A percentile compares a stretch with the other conserved stretches of the same genome.
These are phyloP conservation scores for Fusarium vanettenii DNA, from an alignment of 2,329 filamentous ascomycete genomes.

Conservation along the genomic window DNA sequence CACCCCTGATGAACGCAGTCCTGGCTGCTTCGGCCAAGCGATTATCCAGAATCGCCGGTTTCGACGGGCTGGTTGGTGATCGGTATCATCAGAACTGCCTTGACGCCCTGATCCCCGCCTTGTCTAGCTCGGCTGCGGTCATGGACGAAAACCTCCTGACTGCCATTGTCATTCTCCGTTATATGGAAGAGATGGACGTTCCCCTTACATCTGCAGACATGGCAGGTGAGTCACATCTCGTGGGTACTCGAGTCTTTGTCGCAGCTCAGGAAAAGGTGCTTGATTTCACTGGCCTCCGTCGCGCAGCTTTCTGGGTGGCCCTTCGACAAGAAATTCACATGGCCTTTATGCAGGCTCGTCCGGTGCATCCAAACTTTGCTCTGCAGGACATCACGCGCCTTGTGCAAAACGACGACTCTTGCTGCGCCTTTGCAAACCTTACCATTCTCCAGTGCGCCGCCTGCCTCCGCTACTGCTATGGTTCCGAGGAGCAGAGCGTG, in stretches of 20 bases:
- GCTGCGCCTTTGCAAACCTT: constrained; percentile 42
- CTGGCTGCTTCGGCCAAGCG: constrained; percentile 44
- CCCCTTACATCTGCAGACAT: constrained; percentile 27
- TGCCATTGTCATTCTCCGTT: constrained; percentile 46
- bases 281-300: constrained; percentile 43
- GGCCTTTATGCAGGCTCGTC: constrained; percentile 45
- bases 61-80: constrained; percentile 40
- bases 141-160: constrained; percentile 47
- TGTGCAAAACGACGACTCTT: constrained; percentile 38
- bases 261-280: constrained; percentile 43
- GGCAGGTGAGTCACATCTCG: constrained; percentile 41
- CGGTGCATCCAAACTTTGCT: constrained; percentile 43
- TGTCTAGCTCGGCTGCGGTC: constrained; percentile 40
- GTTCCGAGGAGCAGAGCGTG: constrained; percentile 41
- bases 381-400: constrained; percentile 36
- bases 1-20: constrained; percentile 44
- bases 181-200: constrained; percentile 45
- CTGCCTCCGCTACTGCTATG: constrained; percentile 46
- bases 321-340: constrained; percentile 46
- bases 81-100: constrained; percentile 45
- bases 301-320: constrained; percentile 46
- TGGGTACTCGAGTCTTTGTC: constrained; percentile 45
- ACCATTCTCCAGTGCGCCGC: constrained; percentile 44
- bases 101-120: constrained; percentile 41
- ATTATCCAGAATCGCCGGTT: constrained; percentile 33